Base-by-base conservation (phyloP, 495 filamentous ascomycete genomes). In the Penicillium desertorum region DNA sequence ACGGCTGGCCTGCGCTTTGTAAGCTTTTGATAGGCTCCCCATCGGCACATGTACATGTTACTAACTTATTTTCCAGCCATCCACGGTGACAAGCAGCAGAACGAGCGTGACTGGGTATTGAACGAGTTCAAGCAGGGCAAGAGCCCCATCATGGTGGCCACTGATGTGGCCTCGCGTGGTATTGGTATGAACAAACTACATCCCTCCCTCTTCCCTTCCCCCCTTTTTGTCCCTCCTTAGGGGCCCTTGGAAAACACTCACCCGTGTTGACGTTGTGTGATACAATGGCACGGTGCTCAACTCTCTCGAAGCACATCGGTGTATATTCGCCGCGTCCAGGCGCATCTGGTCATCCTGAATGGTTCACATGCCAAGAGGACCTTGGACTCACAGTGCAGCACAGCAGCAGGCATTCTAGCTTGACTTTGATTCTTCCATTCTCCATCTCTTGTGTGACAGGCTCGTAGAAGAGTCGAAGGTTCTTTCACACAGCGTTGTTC, bases 1-100 rank as follows among this genome's bases (percentile, higher is more conserved):
- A 98, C 71, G 94, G 94, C 64, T 98, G 94, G 94, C 94, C 94
- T 58, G 95, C 94, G 41, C 87, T 98, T 62, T 96, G 90, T 95
- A 86, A 80, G 90, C 81, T 61, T 52, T 16, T 29, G 16, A 10
- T 44, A 27, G 42, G 17, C 23, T 27, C 22, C 14, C 16, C n/a
- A 14, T 3, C 34, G n/a, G 0, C 34, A 36, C 8, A 6, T 41
- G 6, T n/a, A 32, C 11, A 30, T 39, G 43, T 8, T 64, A 54
- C 83, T 88, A 80, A 89, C 73, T 27, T 47, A 19, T 14, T 45
- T 27, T 27, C 32, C 57, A 92, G 92, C 94, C 47, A 98, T 98
- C 65, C 94, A 98, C 81, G 94, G 94, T 67, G 94, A 98, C 83
- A 98, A 98, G 80, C 92, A 96, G 68, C 94, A 98, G 72, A 95